phyloP scores from a whole-genome alignment of 352 stramenopile species.

The Pythium apleroticum region DNA sequence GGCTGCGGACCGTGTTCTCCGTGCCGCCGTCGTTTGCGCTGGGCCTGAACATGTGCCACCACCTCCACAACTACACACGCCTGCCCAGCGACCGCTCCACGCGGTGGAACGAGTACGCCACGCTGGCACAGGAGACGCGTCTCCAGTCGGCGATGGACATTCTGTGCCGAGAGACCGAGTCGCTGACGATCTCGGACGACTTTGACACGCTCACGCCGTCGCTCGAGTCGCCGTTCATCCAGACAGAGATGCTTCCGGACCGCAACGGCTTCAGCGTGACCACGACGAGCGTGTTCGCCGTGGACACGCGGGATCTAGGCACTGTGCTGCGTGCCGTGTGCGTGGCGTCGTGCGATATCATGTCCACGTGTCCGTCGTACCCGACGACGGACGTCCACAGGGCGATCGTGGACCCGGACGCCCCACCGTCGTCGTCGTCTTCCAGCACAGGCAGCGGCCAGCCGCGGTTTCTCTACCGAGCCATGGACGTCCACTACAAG shows the following conservation, averaged over 20 bases:
- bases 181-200: slow-evolving; percentile 9
- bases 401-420: slow-evolving; percentile 18
- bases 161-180: slow-evolving; percentile 20
- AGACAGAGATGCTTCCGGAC: slow-evolving; percentile 17
- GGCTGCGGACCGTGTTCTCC: slow-evolving; percentile 13
- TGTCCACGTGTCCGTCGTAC: slow-evolving; percentile 33
- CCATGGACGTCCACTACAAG: slow-evolving; percentile 15
- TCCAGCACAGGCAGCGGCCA: neutral
- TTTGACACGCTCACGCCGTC: slow-evolving; percentile 8
- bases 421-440: neutral
- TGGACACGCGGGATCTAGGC: slow-evolving; percentile 32
- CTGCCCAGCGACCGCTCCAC: slow-evolving; percentile 9
- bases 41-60: slow-evolving; percentile 8
- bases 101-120: slow-evolving; percentile 18
- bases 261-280: slow-evolving; percentile 28
- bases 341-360: slow-evolving; percentile 26
- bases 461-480: slow-evolving; percentile 7
- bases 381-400: slow-evolving; percentile 18
- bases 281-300: slow-evolving; percentile 35
- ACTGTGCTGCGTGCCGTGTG: slow-evolving; percentile 29
- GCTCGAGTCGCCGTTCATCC: slow-evolving; percentile 3
- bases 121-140: slow-evolving; percentile 12
- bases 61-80: slow-evolving; percentile 14
- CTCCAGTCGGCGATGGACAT: slow-evolving; percentile 19
- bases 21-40: slow-evolving; percentile 3